phyloP scores from a whole-genome alignment of 805 yeast genomes.

The Candida pini region DNA sequence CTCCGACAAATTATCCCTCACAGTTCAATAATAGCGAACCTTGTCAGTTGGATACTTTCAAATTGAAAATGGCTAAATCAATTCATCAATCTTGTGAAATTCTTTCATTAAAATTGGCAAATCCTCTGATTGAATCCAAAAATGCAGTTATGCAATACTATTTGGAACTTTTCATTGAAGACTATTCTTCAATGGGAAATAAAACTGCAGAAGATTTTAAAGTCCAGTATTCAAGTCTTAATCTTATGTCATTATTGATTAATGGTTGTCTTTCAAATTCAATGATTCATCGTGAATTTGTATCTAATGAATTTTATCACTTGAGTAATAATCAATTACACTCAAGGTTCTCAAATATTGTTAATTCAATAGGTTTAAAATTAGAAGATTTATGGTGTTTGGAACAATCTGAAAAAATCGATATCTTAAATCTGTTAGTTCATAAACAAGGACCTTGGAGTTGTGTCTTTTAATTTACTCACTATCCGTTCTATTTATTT shows the following conservation, averaged over 20 bases:
- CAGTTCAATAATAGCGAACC: no score
- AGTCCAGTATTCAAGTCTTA: neutral
- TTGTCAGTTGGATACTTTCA: no score
- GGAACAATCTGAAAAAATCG: conserved; percentile 15
- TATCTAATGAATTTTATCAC: conserved; percentile 23
- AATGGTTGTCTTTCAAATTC: conserved; percentile 24
- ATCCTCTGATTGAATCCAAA: conserved; percentile 10
- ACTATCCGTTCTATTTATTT: no score
- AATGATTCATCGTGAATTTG: conserved; percentile 20
- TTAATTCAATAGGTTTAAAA: conserved; percentile 9
- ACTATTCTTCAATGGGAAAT: conserved; percentile 5
- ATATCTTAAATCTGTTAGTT: conserved; percentile 15
- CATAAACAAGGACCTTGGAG: conserved; percentile 13
- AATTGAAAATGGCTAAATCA: conserved; percentile 17
- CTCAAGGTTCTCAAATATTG: no score
- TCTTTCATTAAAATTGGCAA: conserved; percentile 19
- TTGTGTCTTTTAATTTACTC: no score
- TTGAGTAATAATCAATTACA: no score
- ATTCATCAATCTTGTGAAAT: conserved; percentile 25
- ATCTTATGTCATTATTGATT: conserved; percentile 22
- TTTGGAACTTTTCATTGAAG: conserved; percentile 19
- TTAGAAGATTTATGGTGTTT: conserved; percentile 27
- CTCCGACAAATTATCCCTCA: no score
- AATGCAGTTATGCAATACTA: conserved; percentile 24
- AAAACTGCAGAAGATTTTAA: conserved; percentile 6